Base-by-base conservation (phyloP, 23 red algal genomes). In the Gracilaria vermiculophylla region DNA sequence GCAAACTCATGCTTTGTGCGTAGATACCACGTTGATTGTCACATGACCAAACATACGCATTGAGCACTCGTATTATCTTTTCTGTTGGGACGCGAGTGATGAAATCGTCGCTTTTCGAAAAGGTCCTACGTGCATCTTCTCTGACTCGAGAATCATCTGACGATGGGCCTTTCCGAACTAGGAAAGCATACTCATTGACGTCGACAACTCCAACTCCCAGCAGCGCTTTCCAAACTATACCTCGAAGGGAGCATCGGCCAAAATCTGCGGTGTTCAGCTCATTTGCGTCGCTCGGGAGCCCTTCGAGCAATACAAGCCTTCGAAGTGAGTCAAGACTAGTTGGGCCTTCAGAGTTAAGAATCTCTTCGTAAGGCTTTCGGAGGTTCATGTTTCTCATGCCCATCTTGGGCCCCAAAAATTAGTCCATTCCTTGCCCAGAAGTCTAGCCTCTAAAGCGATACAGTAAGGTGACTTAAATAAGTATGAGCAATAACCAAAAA, bases 81-180 rank as follows among this genome's bases (percentile, higher is more conserved):
- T 85, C 74, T 3, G 69, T 85, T 41, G 95, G 90, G 19, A 97
- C 95, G 37, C 95, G 88, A 23, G 73, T 57, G 25, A 67, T 90
- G 86, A 94, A 97, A 43, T 97, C 95, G 37, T 77, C 85, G 78
- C 69, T 90, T 60, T 95, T 90, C 55, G 85, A 75, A 52, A 97
- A 97, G 33, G 95, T 97, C 35, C 95, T 76, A 31, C 82, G 83
- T 28, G 91, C 90, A 88, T 97, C 95, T 54, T 97, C 88, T 62
- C 90, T 78, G 10, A 97, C 92, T 27, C 87, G 75, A 5, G 78
- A 80, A 57, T 93, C 86, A 23, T 97, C 89, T 5, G 75, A 58
- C 4, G 95, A 97, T 15, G 95, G 90, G 6, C 95, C 95, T 27
- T 93, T 69, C 19, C 65, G 51, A 27, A 97, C 89, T 39, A 97